Base-by-base conservation (phyloP, 176 grass and related monocot genomes). In the Carex parvula region DNA sequence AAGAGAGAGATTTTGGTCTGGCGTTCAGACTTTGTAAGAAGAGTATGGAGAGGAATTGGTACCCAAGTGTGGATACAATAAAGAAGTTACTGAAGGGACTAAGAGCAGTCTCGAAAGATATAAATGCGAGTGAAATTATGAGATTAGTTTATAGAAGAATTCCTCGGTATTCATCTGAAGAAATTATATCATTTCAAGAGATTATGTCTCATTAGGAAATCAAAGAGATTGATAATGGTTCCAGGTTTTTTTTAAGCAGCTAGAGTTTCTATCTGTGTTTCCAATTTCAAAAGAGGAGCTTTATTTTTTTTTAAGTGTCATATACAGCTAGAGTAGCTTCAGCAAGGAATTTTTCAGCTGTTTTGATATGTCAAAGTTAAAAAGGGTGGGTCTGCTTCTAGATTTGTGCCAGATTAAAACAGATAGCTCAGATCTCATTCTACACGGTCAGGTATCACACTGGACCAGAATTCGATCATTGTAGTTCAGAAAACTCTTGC, bases 21-120 rank as follows among this genome's bases (percentile, higher is more conserved):
- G 88, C 89, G 29, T 86, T 91, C 64, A 95, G 86, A 58, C 83
- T 95, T 41, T 98, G 92, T 60, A 29, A 29, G 29, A 29, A 29
- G 29, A 29, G 29, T 88, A 95, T 98, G 89, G 89, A 95, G 53
- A 94, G 84, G 85, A 98, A 90, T 62, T 95, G 91, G 91, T 95
- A 90, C 88, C 92, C 86, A 0, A 95, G 80, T 85, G 86, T 91
- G 0, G 70, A 82, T 61, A 90, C 92, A 16, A 90, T 93, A 64
- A 66, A 83, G 60, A 84, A 85, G 71, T 65, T 95, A 29, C 18
- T 98, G 52, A 93, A 95, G 88, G 92, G 95, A 16, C 91, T 98
- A 41, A 86, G 91, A 44, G 79, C 62, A 20, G 91, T 90, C 53
- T 91, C 89, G 52, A 91, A 87, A 81, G 86, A 93, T 59, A 91